These are phyloP conservation scores for Pseudonectria buxi DNA, from an alignment of 2,329 filamentous ascomycete species.

Conservation along the genomic window DNA sequence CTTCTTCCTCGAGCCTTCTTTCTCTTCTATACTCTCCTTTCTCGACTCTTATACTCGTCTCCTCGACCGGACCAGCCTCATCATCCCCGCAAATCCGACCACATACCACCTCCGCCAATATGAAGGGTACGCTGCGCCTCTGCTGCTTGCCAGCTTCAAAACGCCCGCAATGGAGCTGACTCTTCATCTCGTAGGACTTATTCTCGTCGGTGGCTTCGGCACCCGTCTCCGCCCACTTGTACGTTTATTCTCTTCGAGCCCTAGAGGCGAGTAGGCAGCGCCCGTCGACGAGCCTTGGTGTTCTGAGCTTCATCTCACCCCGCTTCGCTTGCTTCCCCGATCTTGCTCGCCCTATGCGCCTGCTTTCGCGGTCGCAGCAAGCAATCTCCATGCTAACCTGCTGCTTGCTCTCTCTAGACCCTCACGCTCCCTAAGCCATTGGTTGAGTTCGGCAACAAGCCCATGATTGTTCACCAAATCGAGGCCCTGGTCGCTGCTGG, in stretches of 20 bases:
- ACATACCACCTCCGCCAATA: slow-evolving; percentile 22
- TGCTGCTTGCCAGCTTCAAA: not conserved
- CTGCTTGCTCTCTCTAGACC: slow-evolving; percentile 53
- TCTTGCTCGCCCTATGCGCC: too few relatives aligned
- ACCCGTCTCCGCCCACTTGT: slow-evolving; percentile 95
- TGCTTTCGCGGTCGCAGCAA: too few relatives aligned
- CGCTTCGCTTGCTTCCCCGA: not conserved
- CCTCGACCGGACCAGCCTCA: not conserved
- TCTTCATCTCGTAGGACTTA: slow-evolving; percentile 61
- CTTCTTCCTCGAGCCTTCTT: slow-evolving; percentile 5
- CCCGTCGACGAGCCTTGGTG: too few relatives aligned
- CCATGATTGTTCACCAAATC: slow-evolving; percentile 98
- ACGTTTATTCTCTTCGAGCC: slow-evolving; percentile 33
- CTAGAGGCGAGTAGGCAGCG: not conserved
- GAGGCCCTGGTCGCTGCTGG: slow-evolving; percentile 88
- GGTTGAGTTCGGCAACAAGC: slow-evolving; percentile 97
- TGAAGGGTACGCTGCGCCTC: slow-evolving; percentile 28
- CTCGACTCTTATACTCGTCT: slow-evolving; percentile 3
- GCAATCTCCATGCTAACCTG: too few relatives aligned
- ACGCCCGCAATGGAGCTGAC: slow-evolving; percentile 12
- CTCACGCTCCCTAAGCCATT: slow-evolving; percentile 95
- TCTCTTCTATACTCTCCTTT: slow-evolving; percentile 4
- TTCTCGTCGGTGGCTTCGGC: slow-evolving; percentile 98
- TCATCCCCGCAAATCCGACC: slow-evolving; percentile 10
- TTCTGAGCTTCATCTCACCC: slow-evolving; percentile 2